phyloP scores from a whole-genome alignment of 2,329 filamentous ascomycete genomes.

The Arthrocladium fulminans region DNA sequence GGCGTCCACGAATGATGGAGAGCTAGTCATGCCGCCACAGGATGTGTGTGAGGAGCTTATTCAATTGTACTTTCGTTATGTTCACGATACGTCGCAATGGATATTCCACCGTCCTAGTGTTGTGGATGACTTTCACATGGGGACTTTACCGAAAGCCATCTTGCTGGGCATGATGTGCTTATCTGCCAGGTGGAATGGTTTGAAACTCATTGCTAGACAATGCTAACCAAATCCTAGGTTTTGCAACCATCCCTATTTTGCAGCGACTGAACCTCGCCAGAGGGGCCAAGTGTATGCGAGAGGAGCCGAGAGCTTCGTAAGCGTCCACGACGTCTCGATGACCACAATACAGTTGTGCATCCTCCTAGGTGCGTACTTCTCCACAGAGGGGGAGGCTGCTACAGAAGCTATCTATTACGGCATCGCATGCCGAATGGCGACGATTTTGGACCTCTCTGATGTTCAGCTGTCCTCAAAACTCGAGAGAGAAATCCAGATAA shows the following conservation, averaged over 20 bases:
- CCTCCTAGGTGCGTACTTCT: slow-evolving; percentile 31
- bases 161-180: slow-evolving; percentile 5
- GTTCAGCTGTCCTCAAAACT: slow-evolving; percentile 23
- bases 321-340: slow-evolving; percentile 31
- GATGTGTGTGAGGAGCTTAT: slow-evolving; percentile 17
- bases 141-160: slow-evolving; percentile 6
- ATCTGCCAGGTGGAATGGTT: no score
- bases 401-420: slow-evolving; percentile 34
- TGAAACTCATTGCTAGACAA: no score
- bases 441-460: slow-evolving; percentile 31
- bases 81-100: slow-evolving; percentile 17
- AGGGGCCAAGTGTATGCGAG: slow-evolving; percentile 14
- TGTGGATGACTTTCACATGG: slow-evolving; percentile 13
- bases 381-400: slow-evolving; percentile 23
- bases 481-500: slow-evolving; percentile 30
- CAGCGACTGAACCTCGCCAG: slow-evolving; percentile 11
- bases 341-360: slow-evolving; percentile 34
- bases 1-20: slow-evolving; percentile 3
- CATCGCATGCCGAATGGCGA: slow-evolving; percentile 31
- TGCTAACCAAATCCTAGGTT: no score
- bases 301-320: slow-evolving; percentile 21
- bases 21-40: slow-evolving; percentile 8
- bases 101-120: slow-evolving; percentile 19
- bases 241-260: slow-evolving; percentile 14
- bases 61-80: slow-evolving; percentile 18